phyloP scores from a whole-genome alignment of 345 rosid genomes.

The Gossypium thurberi region DNA sequence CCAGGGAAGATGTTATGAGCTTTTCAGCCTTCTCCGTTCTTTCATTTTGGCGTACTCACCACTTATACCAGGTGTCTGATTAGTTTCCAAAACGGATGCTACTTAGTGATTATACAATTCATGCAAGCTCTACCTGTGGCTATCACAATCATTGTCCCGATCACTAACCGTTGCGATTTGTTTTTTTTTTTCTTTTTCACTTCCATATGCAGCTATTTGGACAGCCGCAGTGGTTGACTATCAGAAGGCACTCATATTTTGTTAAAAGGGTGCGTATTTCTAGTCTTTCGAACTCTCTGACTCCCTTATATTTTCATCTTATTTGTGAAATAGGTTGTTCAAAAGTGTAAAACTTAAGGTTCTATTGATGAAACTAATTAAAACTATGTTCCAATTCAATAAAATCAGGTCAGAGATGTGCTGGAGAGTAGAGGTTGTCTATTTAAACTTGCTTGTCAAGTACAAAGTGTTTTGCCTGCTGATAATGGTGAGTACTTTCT shows the following conservation, averaged over 20 bases:
- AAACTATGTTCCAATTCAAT: neutral
- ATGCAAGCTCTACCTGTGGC: neutral
- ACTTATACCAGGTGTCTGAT: conserved; percentile 61
- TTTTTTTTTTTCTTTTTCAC: neutral
- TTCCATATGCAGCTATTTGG: conserved; percentile 51
- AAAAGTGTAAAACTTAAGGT: neutral
- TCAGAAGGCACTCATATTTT: conserved; percentile 56
- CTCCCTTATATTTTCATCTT: neutral
- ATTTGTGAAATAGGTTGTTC: neutral
- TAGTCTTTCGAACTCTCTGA: neutral
- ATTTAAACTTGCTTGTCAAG: conserved; percentile 7
- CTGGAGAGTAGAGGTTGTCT: neutral
- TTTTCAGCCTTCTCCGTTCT: conserved; percentile 76
- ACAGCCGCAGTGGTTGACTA: conserved; percentile 87
- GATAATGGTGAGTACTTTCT: conserved; percentile 28
- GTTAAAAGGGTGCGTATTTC: conserved; percentile 48
- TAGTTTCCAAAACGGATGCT: neutral
- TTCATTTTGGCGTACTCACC: conserved; percentile 71
- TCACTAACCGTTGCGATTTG: neutral
- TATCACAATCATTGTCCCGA: neutral
- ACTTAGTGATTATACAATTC: neutral
- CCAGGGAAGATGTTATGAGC: conserved; percentile 59
- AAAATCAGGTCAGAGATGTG: neutral
- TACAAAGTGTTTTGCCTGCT: neutral
- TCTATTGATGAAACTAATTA: neutral